Evolutionary conservation across 352 stramenopile species (phyloP), one percentile per base, ranked within the genome.

Genomic region (Phytophthora tentaculata): DNA sequence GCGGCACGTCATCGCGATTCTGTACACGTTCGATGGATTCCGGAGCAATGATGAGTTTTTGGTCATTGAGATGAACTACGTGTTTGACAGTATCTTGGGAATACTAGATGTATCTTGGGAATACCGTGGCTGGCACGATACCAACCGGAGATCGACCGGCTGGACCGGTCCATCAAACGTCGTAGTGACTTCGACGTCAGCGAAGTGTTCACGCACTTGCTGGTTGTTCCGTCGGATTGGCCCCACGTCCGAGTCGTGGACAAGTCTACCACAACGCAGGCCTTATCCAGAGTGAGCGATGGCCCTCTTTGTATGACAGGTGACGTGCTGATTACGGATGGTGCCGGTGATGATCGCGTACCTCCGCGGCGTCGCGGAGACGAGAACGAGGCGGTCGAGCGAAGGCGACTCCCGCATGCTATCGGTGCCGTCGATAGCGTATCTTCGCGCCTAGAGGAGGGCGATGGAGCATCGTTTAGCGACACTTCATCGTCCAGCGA

Each of bases 71-170:
- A 57, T 77, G 23, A 69, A 76, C 35, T 68, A 73, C 44, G 55
- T 35, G 3, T 77, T 71, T 28, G 59, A 75, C 32, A n/a, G n/a
- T n/a, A n/a, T n/a, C n/a, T n/a, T n/a, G n/a, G n/a, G n/a, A n/a
- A n/a, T n/a, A n/a, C n/a, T n/a, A n/a, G n/a, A n/a, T 71, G 57
- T n/a, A 80, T 73, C 48, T 28, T 77, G 4, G 47, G 56, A 3
- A 75, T 75, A 2, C 55, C 67, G 14, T 72, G 49, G 26, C 28
- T 76, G 22, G n/a, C 39, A n/a, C 47, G 44, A 5, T 60, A 67
- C 35, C 19, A 67, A 32, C 59, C 28, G 5, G 22, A 60, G 23
- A 60, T 60, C 39, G 50, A 60, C 49, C 48, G 23, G n/a, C 14
- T 60, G 10, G 23, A 16, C n/a, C 17, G 50, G 8, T 66, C 59